Conservation (phyloP, 768 basidiomycete species). For the Amyloporia xantha region DNA sequence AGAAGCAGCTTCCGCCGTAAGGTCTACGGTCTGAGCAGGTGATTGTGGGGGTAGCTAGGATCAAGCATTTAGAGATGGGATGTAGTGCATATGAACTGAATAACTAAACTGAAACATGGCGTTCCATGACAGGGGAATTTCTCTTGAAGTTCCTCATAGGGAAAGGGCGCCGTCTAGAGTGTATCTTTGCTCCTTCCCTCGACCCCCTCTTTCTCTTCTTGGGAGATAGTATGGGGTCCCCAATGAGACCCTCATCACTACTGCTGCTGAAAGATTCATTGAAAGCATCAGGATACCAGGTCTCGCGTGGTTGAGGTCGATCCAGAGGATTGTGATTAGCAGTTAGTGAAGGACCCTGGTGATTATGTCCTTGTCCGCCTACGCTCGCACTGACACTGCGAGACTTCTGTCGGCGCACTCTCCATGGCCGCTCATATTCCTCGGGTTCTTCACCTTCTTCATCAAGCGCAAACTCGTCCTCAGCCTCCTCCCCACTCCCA, state of each 20-base stretch:
- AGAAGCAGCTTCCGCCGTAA: background rate
- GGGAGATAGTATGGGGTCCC: too few species aligned
- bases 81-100: too few species aligned
- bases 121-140: background rate
- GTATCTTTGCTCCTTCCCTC: background rate
- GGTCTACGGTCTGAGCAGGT: background rate
- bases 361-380: background rate
- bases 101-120: background rate
- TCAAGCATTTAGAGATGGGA: background rate
- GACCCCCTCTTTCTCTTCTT: too few species aligned
- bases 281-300: slow-evolving; percentile 8
- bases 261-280: slow-evolving; percentile 7
- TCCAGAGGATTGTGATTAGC: background rate
- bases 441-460: background rate
- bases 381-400: background rate
- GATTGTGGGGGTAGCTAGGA: background rate
- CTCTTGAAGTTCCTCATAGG: slow-evolving; percentile 8
- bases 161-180: slow-evolving; percentile 4
- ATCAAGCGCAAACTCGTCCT: slow-evolving; percentile 6
- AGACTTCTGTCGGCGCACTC: background rate
- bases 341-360: background rate
- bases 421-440: background rate
- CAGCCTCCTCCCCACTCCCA: slow-evolving; percentile 5
- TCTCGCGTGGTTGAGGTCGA: background rate
- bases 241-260: slow-evolving; percentile 6